Evolutionary conservation across 1,284 basidiomycete species (phyloP).

Genomic region (Cryptococcus sp.): DNA sequence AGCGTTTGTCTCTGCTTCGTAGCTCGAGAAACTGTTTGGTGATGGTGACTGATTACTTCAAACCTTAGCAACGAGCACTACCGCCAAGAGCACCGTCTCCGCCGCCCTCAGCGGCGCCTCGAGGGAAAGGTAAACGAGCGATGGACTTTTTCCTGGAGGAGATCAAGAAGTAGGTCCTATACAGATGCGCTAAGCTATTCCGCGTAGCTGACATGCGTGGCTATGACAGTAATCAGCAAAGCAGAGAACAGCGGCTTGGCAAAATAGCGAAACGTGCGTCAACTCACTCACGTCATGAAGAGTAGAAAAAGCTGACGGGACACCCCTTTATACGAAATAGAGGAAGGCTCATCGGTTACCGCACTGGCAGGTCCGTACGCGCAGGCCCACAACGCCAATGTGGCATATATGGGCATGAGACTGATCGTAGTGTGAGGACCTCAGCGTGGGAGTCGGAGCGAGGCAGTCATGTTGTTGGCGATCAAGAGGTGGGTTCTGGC

Average conservation of each 20-base stretch:
- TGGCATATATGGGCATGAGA: slow-evolving; percentile 1
- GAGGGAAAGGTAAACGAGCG: slow-evolving; percentile 82
- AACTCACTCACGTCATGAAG: not conserved
- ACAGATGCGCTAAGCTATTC: not conserved
- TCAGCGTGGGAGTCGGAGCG: slow-evolving; percentile 32
- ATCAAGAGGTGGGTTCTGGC: slow-evolving; percentile 34
- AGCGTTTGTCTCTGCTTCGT: slow-evolving; percentile 27
- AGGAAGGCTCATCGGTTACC: slow-evolving; percentile 68
- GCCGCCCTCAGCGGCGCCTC: slow-evolving; percentile 61
- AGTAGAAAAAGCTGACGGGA: not conserved
- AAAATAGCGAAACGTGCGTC: slow-evolving; percentile 64
- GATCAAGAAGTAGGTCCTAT: slow-evolving; percentile 72
- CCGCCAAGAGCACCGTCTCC: slow-evolving; percentile 44
- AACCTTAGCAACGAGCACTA: slow-evolving; percentile 5
- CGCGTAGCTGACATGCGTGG: not conserved
- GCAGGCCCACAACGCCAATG: not conserved
- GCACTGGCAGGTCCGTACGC: slow-evolving; percentile 71
- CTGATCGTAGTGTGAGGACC: slow-evolving; percentile 17
- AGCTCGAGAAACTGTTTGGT: not conserved
- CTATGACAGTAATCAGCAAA: slow-evolving; percentile 75
- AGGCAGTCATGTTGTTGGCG: slow-evolving; percentile 20
- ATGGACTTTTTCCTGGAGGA: slow-evolving; percentile 94
- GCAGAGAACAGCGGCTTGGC: slow-evolving; percentile 78
- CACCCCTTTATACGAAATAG: slow-evolving; percentile 26
- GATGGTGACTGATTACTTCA: not conserved